phyloP scores from a whole-genome alignment of 352 stramenopile genomes.

The Elongisporangium anandrum region DNA sequence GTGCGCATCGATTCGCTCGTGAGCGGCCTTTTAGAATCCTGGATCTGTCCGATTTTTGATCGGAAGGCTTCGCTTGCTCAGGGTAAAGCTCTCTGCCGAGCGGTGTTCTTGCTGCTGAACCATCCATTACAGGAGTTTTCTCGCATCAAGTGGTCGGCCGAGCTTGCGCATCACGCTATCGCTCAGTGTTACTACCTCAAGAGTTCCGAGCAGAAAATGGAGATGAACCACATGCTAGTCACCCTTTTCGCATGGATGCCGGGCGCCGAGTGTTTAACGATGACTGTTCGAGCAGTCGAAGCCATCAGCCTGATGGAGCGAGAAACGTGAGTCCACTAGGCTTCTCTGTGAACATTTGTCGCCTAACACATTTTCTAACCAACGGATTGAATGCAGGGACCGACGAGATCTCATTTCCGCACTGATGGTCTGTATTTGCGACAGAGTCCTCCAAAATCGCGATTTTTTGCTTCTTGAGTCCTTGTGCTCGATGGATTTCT shows the following conservation, averaged over 20 bases:
- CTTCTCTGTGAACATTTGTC: background rate
- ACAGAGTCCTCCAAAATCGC: slow-evolving; percentile 27
- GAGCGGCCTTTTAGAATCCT: slow-evolving; percentile 42
- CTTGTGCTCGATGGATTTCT: slow-evolving; percentile 43
- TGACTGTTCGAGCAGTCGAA: slow-evolving; percentile 53
- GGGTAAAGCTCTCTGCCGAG: slow-evolving; percentile 42
- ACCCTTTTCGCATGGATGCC: slow-evolving; percentile 54
- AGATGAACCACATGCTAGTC: slow-evolving; percentile 57
- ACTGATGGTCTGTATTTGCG: slow-evolving; percentile 33
- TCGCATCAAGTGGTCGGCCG: slow-evolving; percentile 33
- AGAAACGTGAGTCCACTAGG: slow-evolving; percentile 33
- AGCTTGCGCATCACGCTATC: slow-evolving; percentile 50
- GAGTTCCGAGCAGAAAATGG: slow-evolving; percentile 36
- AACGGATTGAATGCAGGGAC: slow-evolving; percentile 19
- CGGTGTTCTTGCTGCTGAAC: slow-evolving; percentile 58
- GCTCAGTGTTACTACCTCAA: slow-evolving; percentile 61
- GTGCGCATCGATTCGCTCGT: slow-evolving; percentile 59
- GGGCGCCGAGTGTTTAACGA: slow-evolving; percentile 29
- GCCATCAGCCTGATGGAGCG: slow-evolving; percentile 59
- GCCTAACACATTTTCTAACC: background rate
- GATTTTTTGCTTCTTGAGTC: slow-evolving; percentile 53
- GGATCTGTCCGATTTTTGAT: slow-evolving; percentile 46
- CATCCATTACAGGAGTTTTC: slow-evolving; percentile 57
- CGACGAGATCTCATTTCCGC: slow-evolving; percentile 35
- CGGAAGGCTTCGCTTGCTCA: slow-evolving; percentile 49